Conservation (phyloP, 73 alveolate species). For the Paramecium sonneborni region DNA sequence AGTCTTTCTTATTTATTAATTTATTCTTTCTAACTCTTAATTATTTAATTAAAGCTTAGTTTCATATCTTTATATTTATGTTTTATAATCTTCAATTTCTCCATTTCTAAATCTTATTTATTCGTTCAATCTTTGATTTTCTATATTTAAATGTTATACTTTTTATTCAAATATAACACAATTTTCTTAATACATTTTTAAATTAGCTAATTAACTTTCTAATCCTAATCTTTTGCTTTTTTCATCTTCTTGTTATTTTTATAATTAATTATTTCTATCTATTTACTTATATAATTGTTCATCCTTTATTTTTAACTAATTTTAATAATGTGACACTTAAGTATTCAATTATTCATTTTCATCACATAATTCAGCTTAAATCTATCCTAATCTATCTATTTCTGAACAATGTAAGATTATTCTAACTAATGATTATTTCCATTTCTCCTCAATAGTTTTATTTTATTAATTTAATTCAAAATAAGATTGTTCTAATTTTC, state of each 20-base stretch:
- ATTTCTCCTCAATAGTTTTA: background rate
- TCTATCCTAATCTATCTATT: constrained; percentile 14
- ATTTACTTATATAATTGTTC: background rate
- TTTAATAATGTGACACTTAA: background rate
- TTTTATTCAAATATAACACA: background rate
- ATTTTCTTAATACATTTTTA: background rate
- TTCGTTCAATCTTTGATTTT: background rate
- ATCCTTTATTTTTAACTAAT: background rate
- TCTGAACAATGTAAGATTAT: constrained; percentile 38
- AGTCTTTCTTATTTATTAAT: background rate
- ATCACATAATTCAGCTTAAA: background rate
- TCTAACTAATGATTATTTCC: background rate
- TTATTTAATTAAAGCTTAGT: background rate
- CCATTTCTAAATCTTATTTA: background rate
- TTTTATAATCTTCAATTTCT: constrained; percentile 8
- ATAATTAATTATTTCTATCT: background rate
- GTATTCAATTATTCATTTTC: constrained; percentile 26
- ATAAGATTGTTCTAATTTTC: background rate
- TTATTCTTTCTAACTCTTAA: constrained; percentile 1
- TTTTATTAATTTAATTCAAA: background rate
- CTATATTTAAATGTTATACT: background rate
- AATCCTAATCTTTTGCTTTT: background rate
- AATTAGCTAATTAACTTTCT: background rate
- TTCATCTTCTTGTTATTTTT: background rate
- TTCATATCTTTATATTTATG: background rate